Percentiles rank a stretch among this genome's conserved stretches.
Evolutionary conservation across 768 basidiomycete genomes (phyloP).

Genomic region (Trametes meyenii): DNA sequence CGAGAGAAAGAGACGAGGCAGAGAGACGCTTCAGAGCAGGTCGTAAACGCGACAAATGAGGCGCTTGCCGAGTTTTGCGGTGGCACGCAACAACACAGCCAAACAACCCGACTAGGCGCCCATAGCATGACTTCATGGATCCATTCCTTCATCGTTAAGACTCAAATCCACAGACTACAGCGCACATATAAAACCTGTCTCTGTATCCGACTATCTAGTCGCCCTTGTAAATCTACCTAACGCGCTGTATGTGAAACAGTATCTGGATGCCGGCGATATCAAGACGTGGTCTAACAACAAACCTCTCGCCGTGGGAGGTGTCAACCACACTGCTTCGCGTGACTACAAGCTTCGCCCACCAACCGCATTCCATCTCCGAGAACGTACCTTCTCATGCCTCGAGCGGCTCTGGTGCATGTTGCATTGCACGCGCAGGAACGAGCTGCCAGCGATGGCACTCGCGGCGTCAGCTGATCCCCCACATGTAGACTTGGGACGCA

Average conservation of each 20-base stretch:
- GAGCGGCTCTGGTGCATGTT: slow-evolving; percentile 2
- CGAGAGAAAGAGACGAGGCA: slow-evolving; percentile 17
- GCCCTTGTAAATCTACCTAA: neutral
- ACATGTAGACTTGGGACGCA: slow-evolving; percentile 4
- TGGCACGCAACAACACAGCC: slow-evolving; percentile 29
- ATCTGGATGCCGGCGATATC: neutral
- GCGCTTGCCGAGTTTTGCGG: slow-evolving; percentile 31
- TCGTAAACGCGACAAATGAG: slow-evolving; percentile 32
- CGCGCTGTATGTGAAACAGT: neutral
- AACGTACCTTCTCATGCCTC: slow-evolving; percentile 11
- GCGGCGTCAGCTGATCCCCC: slow-evolving; percentile 10
- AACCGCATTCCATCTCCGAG: slow-evolving; percentile 4
- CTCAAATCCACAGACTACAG: too few relatives aligned
- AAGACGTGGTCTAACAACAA: neutral
- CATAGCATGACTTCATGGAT: neutral
- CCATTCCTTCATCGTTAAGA: neutral
- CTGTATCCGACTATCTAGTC: too few relatives aligned
- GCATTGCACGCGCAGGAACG: neutral
- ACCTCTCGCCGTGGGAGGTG: neutral
- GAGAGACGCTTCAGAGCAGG: slow-evolving; percentile 14
- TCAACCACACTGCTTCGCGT: slow-evolving; percentile 2
- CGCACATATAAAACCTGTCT: too few relatives aligned
- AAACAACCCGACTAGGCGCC: slow-evolving; percentile 29
- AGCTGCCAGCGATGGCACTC: neutral
- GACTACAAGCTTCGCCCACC: slow-evolving; percentile 7